Base-by-base conservation (phyloP, 2,329 filamentous ascomycete genomes). In the Cryphonectria parasitica region DNA sequence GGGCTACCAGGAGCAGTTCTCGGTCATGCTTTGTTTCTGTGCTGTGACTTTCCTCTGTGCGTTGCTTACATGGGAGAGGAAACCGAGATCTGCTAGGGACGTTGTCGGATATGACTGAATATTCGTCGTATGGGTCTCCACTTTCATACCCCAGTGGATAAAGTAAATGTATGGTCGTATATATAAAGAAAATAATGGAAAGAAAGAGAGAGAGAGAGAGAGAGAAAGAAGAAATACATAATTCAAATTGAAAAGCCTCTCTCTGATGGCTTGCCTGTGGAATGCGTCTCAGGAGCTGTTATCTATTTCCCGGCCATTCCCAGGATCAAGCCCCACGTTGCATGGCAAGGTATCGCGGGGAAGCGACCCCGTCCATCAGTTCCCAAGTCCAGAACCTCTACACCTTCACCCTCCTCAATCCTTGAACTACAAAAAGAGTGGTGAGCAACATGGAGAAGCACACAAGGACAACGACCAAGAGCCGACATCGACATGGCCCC, bases 1-100 rank as follows among this genome's bases (percentile, higher is more conserved):
- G 36, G 74, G 74, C 10, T 75, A 74, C 54, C 73, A 68, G 25
- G 67, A 60, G 15, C 75, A 76, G 49, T 28, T 77, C 60, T 65
- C 74, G 22, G 73, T 74, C 2, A 77, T 77, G 75, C 68, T 77
- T 58, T 77, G 75, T 63, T 77, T 78, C n/a, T 75, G 72, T 31
- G 67, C 71, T 5, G 75, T 69, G 2, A 73, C 74, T 15, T 73
- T 75, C 41, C n/a, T 77, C 15, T 74, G 73, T 8, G 61, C 74
- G 0, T 15, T 69, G 4, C 66, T 75, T 7, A 69, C 77, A 3
- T 74, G 72, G 69, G 76, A 78, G 66, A 72, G 72, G 34, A 74
- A 66, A 17, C 72, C 73, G 11, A 74, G 77, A 28, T 75, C 64
- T 5, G 64, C 66, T 11, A 64, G 22, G 25, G 52, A 65, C 28